Conservation (phyloP, 768 basidiomycete species). For the Harrya chromipes region DNA sequence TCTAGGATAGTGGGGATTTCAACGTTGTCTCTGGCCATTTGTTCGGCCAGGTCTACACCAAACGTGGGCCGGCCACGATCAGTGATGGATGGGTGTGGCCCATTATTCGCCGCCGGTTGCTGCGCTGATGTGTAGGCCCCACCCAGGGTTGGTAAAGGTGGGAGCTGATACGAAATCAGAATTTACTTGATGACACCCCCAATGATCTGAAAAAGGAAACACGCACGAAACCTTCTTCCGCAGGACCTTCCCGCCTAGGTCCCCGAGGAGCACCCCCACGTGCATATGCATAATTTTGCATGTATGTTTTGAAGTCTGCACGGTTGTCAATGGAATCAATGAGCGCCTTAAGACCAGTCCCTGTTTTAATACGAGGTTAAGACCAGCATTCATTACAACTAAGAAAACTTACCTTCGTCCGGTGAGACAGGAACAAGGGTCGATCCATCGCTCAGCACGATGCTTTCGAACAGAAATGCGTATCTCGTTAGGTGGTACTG, state of each 20-base stretch:
- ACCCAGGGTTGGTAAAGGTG: slow-evolving; percentile 52
- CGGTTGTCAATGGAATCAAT: slow-evolving; percentile 93
- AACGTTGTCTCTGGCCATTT: slow-evolving; percentile 86
- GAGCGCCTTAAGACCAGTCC: slow-evolving; percentile 76
- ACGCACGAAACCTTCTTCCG: slow-evolving; percentile 92
- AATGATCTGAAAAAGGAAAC: slow-evolving; percentile 1
- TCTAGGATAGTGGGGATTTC: slow-evolving; percentile 86
- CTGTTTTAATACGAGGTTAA: slow-evolving; percentile 28
- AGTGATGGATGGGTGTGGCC: slow-evolving; percentile 32
- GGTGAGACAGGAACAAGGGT: slow-evolving; percentile 69
- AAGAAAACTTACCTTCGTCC: slow-evolving; percentile 57
- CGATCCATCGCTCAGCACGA: slow-evolving; percentile 83
- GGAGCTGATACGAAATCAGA: slow-evolving; percentile 43
- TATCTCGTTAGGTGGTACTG: slow-evolving; percentile 97
- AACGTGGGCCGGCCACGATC: slow-evolving; percentile 83
- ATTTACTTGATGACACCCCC: slow-evolving; percentile 3
- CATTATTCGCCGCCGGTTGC: slow-evolving; percentile 25
- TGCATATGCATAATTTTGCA: slow-evolving; percentile 96
- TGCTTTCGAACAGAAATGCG: slow-evolving; percentile 90
- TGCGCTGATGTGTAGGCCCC: slow-evolving; percentile 28
- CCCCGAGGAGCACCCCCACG: slow-evolving; percentile 65
- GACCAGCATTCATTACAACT: background rate
- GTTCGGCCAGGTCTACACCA: slow-evolving; percentile 88
- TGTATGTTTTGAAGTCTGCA: slow-evolving; percentile 91
- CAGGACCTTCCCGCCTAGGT: slow-evolving; percentile 85